Evolutionary conservation across 441 rosid species (phyloP), one percentile per base, ranked within the genome.

Genomic region (Aleurites moluccanus): DNA sequence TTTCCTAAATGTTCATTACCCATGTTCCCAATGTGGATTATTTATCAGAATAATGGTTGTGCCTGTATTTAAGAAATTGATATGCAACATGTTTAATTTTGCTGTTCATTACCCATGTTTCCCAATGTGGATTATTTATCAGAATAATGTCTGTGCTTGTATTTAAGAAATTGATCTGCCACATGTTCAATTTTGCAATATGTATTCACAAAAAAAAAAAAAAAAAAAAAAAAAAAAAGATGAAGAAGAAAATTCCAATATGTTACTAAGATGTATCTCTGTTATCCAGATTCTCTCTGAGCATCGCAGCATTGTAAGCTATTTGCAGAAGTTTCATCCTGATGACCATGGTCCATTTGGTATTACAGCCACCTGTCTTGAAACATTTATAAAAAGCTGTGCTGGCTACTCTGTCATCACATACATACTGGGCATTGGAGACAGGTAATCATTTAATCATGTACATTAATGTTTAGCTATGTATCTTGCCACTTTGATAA

Each of bases 381-480:
- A 93, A 75, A 96, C 99, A 67, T 96, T 96, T 78, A 96, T 96
- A 74, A 96, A 92, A 85, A 96, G 98, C 80, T 96, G 99, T 78
- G 99, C 99, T 21, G 99, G 98, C 77, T 92, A 96, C 85, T 96
- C 98, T 62, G 99, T 93, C 77, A 96, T 93, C 82, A 93, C 99
- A 49, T 92, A 96, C 77, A 93, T 96, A 77, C 83, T 96, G 70
- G 98, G 99, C 42, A 87, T 96, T 69, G 98, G 99, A 85, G 99
- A 96, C 88, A 89, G 99, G 99, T 87, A 83, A 73, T 68, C 63
- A 52, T 59, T 66, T 65, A 27, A 44, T 64, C 47, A 64, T 67
- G 30, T 27, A 35, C 52, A 28, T 38, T 42, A 70, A 63, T 40
- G 56, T 53, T 6, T 27, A n/a, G 55, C 18, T 50, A 45, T 56